Percentiles rank a stretch among this genome's conserved stretches.
Conservation (phyloP, 148 eudicot genomes). For the Camellia lanceoleosa region DNA sequence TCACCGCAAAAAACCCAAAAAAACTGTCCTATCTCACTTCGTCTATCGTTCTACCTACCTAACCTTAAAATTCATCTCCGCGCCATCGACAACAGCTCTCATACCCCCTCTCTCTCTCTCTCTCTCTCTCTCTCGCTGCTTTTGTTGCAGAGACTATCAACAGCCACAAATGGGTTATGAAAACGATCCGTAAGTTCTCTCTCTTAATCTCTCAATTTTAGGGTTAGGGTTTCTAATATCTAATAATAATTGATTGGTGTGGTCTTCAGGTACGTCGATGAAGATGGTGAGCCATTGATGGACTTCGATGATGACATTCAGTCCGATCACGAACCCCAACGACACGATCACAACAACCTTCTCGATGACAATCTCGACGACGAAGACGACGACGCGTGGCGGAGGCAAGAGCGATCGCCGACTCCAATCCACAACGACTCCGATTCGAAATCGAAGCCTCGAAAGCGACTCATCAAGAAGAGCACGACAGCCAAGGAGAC, state of each 20-base stretch:
- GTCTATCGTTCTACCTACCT: too few species aligned
- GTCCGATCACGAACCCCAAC: conserved; percentile 54
- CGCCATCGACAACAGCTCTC: too few species aligned
- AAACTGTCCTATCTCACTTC: too few species aligned
- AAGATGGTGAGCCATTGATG: conserved; percentile 84
- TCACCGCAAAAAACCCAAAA: too few species aligned
- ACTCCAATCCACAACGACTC: conserved; percentile 39
- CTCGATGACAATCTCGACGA: conserved; percentile 30
- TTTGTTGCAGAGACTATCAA: background rate
- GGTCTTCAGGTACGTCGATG: conserved; percentile 60
- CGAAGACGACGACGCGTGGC: conserved; percentile 44
- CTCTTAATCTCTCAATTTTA: background rate
- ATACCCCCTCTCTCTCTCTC: too few species aligned
- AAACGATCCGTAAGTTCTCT: conserved; percentile 54
- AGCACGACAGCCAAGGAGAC: conserved; percentile 24
- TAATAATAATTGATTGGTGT: conserved; percentile 1
- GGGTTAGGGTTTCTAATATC: conserved; percentile 40
- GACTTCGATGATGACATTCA: conserved; percentile 60
- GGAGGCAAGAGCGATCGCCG: conserved; percentile 46
- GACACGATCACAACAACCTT: conserved; percentile 31
- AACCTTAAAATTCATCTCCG: too few species aligned
- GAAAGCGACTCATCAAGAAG: conserved; percentile 74
- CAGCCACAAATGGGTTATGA: conserved; percentile 42
- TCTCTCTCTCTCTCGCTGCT: too few species aligned
- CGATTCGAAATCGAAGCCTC: conserved; percentile 40